Evolutionary conservation across 768 basidiomycete species (phyloP), one percentile per base, ranked within the genome.

Genomic region (Panellus pusillus): DNA sequence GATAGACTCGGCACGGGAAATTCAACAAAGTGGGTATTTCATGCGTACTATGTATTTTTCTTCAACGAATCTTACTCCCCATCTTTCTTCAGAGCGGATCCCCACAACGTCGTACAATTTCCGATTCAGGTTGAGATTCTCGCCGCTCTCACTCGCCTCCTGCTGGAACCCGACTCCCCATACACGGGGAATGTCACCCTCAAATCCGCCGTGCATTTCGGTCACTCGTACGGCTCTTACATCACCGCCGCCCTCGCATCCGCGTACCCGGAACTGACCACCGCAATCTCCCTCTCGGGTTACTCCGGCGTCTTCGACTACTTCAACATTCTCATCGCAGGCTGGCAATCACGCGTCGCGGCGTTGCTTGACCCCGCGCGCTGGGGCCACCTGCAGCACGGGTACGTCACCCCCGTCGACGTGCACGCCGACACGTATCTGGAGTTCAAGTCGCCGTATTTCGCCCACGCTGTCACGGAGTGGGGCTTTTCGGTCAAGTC

Each of bases 81-180:
- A n/a, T 28, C 27, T 3, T 29, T 6, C 15, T 53, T 12, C 15
- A 55, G 54, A 40, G 54, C 54, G 12, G 54, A 55, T 28, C 54
- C 54, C 8, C 54, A 54, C 52, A 48, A 12, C 14, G 54, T 55
- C 19, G 54, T 55, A 19, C 54, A 55, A 15, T 50, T 55, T 19
- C 36, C 54, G 5, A 45, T 55, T 42, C 54, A 55, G 47, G 54
- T 55, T 40, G 54, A 55, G 14, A 55, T 55, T 17, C 54, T 55
- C 9, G 54, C 54, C 0, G 28, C 54, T 12, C 47, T 55, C 37
- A 55, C 54, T 4, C 54, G 54, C 2, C 47, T 49, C n/a, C 42
- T 55, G 27, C 20, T 55, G 2, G 37, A 17, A 0, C 47, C 47
- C 1, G 9, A 35, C 13, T 55, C 54, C 7, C 27, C 47, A 27